These are phyloP conservation scores for Tagetes erecta DNA, from an alignment of 129 eudicot genomes.

Conservation along the genomic window DNA sequence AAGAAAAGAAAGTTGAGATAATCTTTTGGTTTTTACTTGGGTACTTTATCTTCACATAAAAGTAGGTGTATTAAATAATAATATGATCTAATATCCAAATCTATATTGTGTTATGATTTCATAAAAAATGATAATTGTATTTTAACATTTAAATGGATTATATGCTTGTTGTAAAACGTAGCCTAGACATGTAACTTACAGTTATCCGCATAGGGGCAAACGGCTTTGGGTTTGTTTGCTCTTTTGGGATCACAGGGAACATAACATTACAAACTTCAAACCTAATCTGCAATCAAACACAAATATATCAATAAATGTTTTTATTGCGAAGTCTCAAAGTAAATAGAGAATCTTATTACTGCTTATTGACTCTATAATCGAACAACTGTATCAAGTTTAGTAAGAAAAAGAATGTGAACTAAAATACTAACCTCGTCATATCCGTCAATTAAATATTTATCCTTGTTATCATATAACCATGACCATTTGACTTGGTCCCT, in stretches of 20 bases:
- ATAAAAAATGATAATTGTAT: neutral
- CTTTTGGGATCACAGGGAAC: constrained; percentile 73
- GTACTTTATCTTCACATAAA: neutral
- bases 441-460: constrained; percentile 54
- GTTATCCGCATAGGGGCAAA: constrained; percentile 88
- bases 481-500: constrained; percentile 70
- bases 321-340: neutral
- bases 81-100: neutral
- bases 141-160: neutral
- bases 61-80: neutral
- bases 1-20: neutral
- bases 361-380: neutral
- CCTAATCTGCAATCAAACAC: constrained; percentile 58
- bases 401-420: neutral
- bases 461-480: constrained; percentile 57
- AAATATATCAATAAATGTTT: neutral
- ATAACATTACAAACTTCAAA: constrained; percentile 62
- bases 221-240: constrained; percentile 58
- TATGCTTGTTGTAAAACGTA: neutral
- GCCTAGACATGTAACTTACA: constrained; percentile 47
- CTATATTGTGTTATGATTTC: neutral
- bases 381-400: neutral
- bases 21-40: neutral
- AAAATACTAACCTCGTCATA: constrained; percentile 54
- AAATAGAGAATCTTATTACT: neutral